phyloP scores from a whole-genome alignment of 129 eudicot species.

The Tanacetum coccineum region DNA sequence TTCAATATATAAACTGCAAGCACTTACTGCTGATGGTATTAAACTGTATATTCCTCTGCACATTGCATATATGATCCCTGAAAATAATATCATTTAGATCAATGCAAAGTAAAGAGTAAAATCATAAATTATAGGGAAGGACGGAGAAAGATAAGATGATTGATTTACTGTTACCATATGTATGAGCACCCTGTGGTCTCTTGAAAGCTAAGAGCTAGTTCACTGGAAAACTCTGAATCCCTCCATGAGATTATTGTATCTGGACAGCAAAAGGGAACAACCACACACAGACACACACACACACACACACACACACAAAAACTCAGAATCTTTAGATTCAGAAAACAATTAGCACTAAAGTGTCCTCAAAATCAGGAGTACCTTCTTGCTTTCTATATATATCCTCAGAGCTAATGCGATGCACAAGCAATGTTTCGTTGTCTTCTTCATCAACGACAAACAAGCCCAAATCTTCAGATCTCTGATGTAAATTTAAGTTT shows the following conservation, averaged over 20 bases:
- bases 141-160: neutral
- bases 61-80: conserved; percentile 81
- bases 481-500: conserved; percentile 38
- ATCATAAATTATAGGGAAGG: conserved; percentile 5
- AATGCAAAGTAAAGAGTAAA: neutral
- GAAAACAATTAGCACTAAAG: neutral
- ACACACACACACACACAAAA: too few species aligned
- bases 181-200: conserved; percentile 80
- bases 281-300: neutral
- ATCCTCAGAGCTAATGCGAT: conserved; percentile 82
- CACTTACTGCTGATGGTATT: conserved; percentile 67
- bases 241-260: conserved; percentile 96
- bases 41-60: conserved; percentile 66
- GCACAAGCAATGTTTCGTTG: conserved; percentile 78
- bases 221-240: conserved; percentile 73
- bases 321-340: conserved; percentile 5
- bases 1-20: conserved; percentile 2
- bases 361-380: conserved; percentile 22
- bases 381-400: conserved; percentile 96
- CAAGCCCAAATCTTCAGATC: conserved; percentile 77
- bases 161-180: conserved; percentile 54
- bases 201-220: conserved; percentile 95
- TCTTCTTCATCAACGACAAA: conserved; percentile 84
- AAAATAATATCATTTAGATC: conserved; percentile 20
- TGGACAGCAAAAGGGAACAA: conserved; percentile 22